A percentile compares a stretch with the other conserved stretches of the same genome.
phyloP scores from a whole-genome alignment of 148 eudicot genomes.

The Cornus kousa region DNA sequence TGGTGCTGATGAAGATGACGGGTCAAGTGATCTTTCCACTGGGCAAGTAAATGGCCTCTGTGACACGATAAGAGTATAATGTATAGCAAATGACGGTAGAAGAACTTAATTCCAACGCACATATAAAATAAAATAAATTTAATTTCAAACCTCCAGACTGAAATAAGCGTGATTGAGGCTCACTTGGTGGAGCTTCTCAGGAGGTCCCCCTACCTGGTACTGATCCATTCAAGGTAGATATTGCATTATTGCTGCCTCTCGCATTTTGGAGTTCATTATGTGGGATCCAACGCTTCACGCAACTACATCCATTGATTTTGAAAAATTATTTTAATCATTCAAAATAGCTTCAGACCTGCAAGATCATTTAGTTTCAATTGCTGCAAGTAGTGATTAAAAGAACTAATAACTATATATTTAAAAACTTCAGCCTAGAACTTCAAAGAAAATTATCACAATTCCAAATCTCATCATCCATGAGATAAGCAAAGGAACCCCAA shows the following conservation, averaged over 20 bases:
- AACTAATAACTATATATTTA: background rate
- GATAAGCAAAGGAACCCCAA: no score
- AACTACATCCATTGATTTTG: slow-evolving; percentile 22
- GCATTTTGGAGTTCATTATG: slow-evolving; percentile 95
- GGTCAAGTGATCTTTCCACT: slow-evolving; percentile 78
- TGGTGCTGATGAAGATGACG: slow-evolving; percentile 75
- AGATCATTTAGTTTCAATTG: slow-evolving; percentile 7
- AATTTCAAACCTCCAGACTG: slow-evolving; percentile 37
- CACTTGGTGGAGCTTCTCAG: slow-evolving; percentile 99
- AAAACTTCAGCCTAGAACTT: background rate
- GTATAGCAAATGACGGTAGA: no score
- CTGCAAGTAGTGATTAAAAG: background rate
- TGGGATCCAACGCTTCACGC: slow-evolving; percentile 99
- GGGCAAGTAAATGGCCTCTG: slow-evolving; percentile 85
- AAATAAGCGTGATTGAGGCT: slow-evolving; percentile 58
- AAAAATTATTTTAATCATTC: slow-evolving; percentile 24
- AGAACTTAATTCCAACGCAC: background rate
- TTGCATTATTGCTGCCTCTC: slow-evolving; percentile 55
- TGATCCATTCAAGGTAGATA: slow-evolving; percentile 81
- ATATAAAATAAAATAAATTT: background rate
- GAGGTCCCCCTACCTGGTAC: slow-evolving; percentile 99
- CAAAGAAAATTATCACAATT: background rate
- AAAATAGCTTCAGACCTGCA: slow-evolving; percentile 27
- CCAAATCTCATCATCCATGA: background rate
- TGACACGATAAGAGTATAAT: slow-evolving; percentile 12